These are phyloP conservation scores for Epichloe coenophiala DNA, from an alignment of 2,329 filamentous ascomycete genomes.

Conservation along the genomic window DNA sequence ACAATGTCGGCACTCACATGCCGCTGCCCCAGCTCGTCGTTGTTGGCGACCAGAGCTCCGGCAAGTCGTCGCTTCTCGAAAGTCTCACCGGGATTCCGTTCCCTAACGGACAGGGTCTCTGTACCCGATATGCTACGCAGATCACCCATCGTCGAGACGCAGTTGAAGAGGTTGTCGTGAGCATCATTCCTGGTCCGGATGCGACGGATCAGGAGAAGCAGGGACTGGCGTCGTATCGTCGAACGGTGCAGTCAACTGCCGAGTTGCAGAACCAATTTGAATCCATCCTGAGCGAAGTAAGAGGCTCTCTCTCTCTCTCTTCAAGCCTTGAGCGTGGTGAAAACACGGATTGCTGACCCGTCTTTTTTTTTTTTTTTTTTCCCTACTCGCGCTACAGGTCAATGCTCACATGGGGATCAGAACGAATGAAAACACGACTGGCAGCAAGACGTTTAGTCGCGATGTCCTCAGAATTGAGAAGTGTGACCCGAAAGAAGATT, in stretches of 20 bases:
- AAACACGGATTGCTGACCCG: background rate
- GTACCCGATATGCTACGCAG: slow-evolving; percentile 33
- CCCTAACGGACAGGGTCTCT: slow-evolving; percentile 28
- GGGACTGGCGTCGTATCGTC: background rate
- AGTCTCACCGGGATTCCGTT: slow-evolving; percentile 39
- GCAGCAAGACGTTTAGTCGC: slow-evolving; percentile 26
- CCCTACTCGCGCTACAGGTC: slow-evolving; percentile 13
- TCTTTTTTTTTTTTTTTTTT: no score
- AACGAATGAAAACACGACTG: background rate
- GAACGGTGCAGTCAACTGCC: background rate
- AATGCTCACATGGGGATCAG: slow-evolving; percentile 32
- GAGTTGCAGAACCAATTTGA: slow-evolving; percentile 13
- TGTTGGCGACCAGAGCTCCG: slow-evolving; percentile 73
- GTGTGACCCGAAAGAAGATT: slow-evolving; percentile 28
- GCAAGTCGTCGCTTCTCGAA: slow-evolving; percentile 75
- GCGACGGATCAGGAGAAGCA: slow-evolving; percentile 6
- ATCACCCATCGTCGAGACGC: slow-evolving; percentile 11
- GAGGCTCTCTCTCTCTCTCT: slow-evolving; percentile 4
- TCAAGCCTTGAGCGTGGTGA: background rate
- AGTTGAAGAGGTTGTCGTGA: slow-evolving; percentile 26
- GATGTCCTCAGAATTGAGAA: slow-evolving; percentile 30
- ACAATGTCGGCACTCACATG: slow-evolving; percentile 23
- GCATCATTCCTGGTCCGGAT: slow-evolving; percentile 20
- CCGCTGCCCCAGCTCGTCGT: slow-evolving; percentile 53
- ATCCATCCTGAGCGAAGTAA: slow-evolving; percentile 26